phyloP scores from a whole-genome alignment of 345 rosid species.

The Populus ilicifolia region DNA sequence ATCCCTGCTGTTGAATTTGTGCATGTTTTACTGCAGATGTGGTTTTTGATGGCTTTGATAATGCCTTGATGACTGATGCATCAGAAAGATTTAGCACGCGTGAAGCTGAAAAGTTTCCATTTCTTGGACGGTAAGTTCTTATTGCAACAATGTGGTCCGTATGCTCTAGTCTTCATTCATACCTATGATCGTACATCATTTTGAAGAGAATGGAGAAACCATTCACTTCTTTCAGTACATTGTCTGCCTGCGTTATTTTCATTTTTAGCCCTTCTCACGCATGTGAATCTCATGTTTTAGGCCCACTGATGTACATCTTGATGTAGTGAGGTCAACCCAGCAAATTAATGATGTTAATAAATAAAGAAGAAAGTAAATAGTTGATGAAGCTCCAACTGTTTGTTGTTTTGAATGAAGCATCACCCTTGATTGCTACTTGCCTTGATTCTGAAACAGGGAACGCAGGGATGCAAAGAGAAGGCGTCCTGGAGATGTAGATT shows the following conservation, averaged over 20 bases:
- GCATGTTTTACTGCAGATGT: constrained; percentile 42
- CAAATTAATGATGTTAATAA: background rate
- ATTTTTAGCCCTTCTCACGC: background rate
- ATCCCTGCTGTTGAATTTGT: constrained; percentile 14
- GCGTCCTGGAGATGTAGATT: constrained; percentile 64
- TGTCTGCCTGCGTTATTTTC: background rate
- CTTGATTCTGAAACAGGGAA: constrained; percentile 40
- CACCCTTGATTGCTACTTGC: background rate
- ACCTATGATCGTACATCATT: background rate
- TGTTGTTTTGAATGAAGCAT: background rate
- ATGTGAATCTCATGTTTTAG: background rate
- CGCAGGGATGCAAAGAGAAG: constrained; percentile 66
- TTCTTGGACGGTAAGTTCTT: constrained; percentile 75
- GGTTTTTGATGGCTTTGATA: constrained; percentile 34
- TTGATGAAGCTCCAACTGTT: background rate
- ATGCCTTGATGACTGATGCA: constrained; percentile 44
- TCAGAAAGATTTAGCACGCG: constrained; percentile 65
- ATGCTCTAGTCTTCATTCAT: background rate
- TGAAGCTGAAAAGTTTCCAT: constrained; percentile 65
- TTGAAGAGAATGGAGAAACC: background rate
- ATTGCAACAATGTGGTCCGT: constrained; percentile 3
- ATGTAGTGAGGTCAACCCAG: background rate
- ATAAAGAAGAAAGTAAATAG: background rate
- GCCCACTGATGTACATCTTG: background rate
- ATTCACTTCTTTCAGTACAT: background rate